Evolutionary conservation across 2,329 filamentous ascomycete genomes (phyloP).

Genomic region (Gnomoniopsis sp.): DNA sequence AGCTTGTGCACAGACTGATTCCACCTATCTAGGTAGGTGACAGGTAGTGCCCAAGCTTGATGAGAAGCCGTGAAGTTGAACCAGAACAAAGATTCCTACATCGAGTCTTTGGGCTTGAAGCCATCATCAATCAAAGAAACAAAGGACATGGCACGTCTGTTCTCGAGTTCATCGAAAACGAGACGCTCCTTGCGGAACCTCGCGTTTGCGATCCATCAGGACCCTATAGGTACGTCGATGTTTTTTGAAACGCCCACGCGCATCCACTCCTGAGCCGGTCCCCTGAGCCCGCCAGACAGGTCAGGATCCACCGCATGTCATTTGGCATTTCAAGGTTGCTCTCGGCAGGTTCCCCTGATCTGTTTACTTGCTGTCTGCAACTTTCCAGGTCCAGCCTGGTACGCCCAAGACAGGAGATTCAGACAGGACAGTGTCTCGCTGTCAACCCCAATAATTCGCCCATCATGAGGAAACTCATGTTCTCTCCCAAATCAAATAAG

Average conservation of each 20-base stretch:
- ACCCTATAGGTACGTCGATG: conserved; percentile 27
- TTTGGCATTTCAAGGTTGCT: conserved; percentile 1
- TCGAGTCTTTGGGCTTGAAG: not conserved
- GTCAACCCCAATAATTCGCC: conserved; percentile 8
- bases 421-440: not conserved
- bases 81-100: not conserved
- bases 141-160: conserved; percentile 27
- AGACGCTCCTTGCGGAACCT: conserved; percentile 22
- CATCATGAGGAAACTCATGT: conserved; percentile 19
- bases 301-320: conserved; percentile 17
- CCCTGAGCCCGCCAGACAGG: conserved; percentile 9
- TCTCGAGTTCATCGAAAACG: conserved; percentile 14
- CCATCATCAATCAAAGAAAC: not conserved
- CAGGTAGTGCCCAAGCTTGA: too few species aligned
- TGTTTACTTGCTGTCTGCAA: conserved; percentile 20
- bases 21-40: too few species aligned
- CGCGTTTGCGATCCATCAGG: conserved; percentile 25
- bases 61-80: too few species aligned
- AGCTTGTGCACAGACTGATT: too few species aligned
- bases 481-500: conserved; percentile 17
- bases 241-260: conserved; percentile 15
- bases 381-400: conserved; percentile 13
- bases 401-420: conserved; percentile 9
- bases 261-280: conserved; percentile 15
- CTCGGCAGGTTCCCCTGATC: conserved; percentile 14